A percentile compares a stretch with the other conserved stretches of the same genome.
Conservation (phyloP, 2,329 filamentous ascomycete species). For the Fusarium citri region DNA sequence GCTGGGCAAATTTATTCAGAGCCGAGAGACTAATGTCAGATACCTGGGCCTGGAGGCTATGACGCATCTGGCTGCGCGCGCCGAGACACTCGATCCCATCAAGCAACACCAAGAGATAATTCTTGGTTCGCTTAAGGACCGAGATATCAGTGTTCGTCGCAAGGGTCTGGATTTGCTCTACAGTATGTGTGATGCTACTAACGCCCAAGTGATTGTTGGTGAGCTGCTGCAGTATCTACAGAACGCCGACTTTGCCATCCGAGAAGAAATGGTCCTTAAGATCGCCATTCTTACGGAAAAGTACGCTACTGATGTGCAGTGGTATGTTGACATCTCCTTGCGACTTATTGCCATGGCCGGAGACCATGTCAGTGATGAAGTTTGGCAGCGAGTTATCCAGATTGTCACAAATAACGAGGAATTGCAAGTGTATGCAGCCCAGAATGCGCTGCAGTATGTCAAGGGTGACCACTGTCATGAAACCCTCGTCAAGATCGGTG, state of each 20-base stretch:
- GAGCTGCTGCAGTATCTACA: slow-evolving; percentile 95
- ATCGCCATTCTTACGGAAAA: slow-evolving; percentile 98
- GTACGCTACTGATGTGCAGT: slow-evolving; percentile 97
- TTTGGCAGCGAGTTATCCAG: slow-evolving; percentile 98
- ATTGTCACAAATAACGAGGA: slow-evolving; percentile 99
- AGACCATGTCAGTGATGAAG: slow-evolving; percentile 98
- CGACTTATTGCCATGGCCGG: slow-evolving; percentile 95
- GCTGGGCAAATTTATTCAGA: slow-evolving; percentile 95
- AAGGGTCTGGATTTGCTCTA: slow-evolving; percentile 97
- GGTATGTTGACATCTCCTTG: slow-evolving; percentile 98
- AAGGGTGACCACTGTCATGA: slow-evolving; percentile 96
- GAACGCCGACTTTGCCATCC: slow-evolving; percentile 95
- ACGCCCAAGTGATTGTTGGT: slow-evolving; percentile 91
- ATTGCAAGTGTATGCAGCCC: slow-evolving; percentile 93
- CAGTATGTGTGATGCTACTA: slow-evolving; percentile 99
- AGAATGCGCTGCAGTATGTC: slow-evolving; percentile 91
- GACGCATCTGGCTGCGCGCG: slow-evolving; percentile 94
- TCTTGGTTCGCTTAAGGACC: slow-evolving; percentile 90
- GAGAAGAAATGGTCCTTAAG: slow-evolving; percentile 99
- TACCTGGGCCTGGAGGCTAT: slow-evolving; percentile 97
- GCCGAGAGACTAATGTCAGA: slow-evolving; percentile 94
- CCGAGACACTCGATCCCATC: slow-evolving; percentile 95
- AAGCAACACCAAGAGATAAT: slow-evolving; percentile 99
- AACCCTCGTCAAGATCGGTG: slow-evolving; percentile 96
- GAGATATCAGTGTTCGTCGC: slow-evolving; percentile 95